A percentile compares a stretch with the other conserved stretches of the same genome.
Evolutionary conservation across 306 rosid species (phyloP).

Genomic region (Cicer bijugum): DNA sequence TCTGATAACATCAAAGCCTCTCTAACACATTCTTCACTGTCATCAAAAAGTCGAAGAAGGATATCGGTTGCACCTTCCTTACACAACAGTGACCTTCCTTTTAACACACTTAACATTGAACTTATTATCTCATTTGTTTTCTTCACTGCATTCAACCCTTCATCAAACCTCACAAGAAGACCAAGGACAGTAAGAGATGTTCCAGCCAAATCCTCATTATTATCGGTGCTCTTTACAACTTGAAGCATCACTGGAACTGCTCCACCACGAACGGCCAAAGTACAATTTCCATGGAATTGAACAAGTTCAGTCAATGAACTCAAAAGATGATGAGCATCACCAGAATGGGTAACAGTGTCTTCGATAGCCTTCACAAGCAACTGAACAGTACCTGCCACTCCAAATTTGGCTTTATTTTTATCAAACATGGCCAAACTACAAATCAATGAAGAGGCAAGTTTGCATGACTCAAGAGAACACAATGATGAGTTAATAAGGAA

Average conservation of each 20-base stretch:
- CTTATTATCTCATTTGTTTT: constrained; percentile 49
- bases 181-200: constrained; percentile 64
- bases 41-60: constrained; percentile 72
- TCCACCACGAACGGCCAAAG: constrained; percentile 69
- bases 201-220: constrained; percentile 59
- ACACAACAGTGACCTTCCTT: constrained; percentile 71
- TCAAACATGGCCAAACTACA: constrained; percentile 84
- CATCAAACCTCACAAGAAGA: constrained; percentile 73
- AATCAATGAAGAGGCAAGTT: constrained; percentile 62
- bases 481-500: constrained; percentile 49
- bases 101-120: constrained; percentile 61
- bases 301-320: constrained; percentile 78
- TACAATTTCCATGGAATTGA: constrained; percentile 80
- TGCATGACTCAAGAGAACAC: constrained; percentile 51
- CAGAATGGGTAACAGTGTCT: constrained; percentile 39
- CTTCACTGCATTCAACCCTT: constrained; percentile 70
- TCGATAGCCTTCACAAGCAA: constrained; percentile 58
- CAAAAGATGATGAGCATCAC: constrained; percentile 54
- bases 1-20: constrained; percentile 62
- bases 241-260: constrained; percentile 57
- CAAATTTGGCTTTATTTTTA: constrained; percentile 86
- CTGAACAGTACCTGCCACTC: constrained; percentile 75
- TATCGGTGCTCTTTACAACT: constrained; percentile 49
- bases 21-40: constrained; percentile 57
- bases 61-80: constrained; percentile 84